Evolutionary conservation across 768 basidiomycete genomes (phyloP), one percentile per base, ranked within the genome.

Genomic region (Russula vinacea): DNA sequence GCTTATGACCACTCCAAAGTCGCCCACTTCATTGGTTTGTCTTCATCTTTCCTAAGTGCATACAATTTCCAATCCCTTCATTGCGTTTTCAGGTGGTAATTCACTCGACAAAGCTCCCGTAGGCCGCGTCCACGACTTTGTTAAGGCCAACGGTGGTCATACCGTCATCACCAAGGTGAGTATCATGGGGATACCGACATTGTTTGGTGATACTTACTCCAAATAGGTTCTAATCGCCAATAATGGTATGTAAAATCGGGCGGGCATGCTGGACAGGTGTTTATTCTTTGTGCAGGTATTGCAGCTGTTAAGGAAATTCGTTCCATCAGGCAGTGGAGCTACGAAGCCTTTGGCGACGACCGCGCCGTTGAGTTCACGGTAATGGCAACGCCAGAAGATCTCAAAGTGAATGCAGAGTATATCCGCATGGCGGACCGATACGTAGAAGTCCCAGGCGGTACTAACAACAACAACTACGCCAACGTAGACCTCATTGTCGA

Each of bases 341-440:
- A 98, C 78, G 97, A 98, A 78, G 94, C 95, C 0, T 99, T 99
- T 76, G 97, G 97, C 65, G 87, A 86, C 60, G 97, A 99, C 73
- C 89, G 93, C 69, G 92, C 90, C 60, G 83, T 99, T 78, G 95
- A 99, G 75, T 98, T 99, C 81, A 96, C 94, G 44, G 97, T 98
- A 65, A 98, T 99, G 97, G 94, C 97, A 56, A 99, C 97, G 14
- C 97, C 97, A 26, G 97, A 99, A 74, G 96, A 98, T 78, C 80
- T 98, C 68, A 93, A 94, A 76, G 95, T 98, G 75, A 99, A 99
- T 72, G 97, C 97, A 37, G 97, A 99, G 72, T 99, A 99, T 77
- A 99, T 99, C 75, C 90, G 97, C 66, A 99, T 99, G 97, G 97
- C 97, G 49, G 97, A 99, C 75, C 89, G 94, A 71, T 98, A 97